Conservation (phyloP, 192 early-diverging fungal species). For the Globomyces pollinis-pini region DNA sequence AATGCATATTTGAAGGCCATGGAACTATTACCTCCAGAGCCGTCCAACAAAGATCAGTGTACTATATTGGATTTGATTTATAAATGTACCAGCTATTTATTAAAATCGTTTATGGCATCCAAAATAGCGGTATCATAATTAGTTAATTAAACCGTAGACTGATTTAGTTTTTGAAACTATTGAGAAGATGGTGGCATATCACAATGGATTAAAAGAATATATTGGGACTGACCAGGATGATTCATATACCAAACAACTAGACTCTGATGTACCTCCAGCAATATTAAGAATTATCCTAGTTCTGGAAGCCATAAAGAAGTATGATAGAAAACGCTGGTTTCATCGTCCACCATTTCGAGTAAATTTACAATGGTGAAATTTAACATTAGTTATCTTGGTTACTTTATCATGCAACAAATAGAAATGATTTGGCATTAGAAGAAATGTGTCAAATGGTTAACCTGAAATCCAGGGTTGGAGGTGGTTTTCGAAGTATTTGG, state of each 20-base stretch:
- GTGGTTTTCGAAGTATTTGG: constrained; percentile 36
- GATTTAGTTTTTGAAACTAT: background rate
- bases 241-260: too few relatives aligned
- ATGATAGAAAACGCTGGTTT: constrained; percentile 64
- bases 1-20: background rate
- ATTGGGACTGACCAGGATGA: too few relatives aligned
- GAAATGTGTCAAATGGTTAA: constrained; percentile 54
- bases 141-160: background rate
- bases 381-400: constrained; percentile 54
- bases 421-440: constrained; percentile 49
- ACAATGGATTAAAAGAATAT: too few relatives aligned
- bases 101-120: constrained; percentile 1
- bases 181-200: too few relatives aligned
- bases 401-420: constrained; percentile 43
- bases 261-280: background rate
- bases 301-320: constrained; percentile 31
- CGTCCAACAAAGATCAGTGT: background rate
- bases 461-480: constrained; percentile 40
- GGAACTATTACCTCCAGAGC: background rate
- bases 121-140: background rate
- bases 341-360: constrained; percentile 64
- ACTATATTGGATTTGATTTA: constrained; percentile 2
- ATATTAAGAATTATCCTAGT: background rate
- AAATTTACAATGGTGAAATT: background rate
- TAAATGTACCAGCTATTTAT: background rate